phyloP scores from a whole-genome alignment of 345 rosid genomes.

The Eucalyptus shirleyi region DNA sequence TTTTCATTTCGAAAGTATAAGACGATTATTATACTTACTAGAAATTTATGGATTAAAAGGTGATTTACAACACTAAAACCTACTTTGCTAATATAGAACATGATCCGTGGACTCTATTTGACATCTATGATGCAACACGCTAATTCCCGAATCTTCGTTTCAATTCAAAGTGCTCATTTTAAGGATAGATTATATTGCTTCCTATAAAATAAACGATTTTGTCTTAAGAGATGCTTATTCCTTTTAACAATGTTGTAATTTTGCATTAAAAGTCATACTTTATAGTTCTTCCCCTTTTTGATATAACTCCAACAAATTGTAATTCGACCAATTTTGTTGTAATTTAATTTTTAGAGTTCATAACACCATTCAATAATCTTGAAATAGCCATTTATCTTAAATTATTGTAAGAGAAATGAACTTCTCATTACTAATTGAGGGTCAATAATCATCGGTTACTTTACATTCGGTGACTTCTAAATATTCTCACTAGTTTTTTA shows the following conservation, averaged over 20 bases:
- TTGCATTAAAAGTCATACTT: not conserved
- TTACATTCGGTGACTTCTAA: not conserved
- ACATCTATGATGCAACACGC: too few species aligned
- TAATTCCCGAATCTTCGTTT: too few species aligned
- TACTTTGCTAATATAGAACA: too few species aligned
- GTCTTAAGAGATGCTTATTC: not conserved
- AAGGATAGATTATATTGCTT: too few species aligned
- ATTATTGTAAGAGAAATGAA: not conserved
- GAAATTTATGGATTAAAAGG: too few species aligned
- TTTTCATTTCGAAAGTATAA: not conserved
- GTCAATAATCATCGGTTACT: not conserved
- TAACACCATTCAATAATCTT: not conserved
- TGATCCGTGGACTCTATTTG: too few species aligned
- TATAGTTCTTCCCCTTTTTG: not conserved
- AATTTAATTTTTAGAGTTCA: not conserved
- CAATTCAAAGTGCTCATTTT: too few species aligned
- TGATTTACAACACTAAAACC: too few species aligned
- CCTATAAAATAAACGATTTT: too few species aligned
- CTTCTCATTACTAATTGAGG: not conserved
- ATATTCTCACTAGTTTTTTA: not conserved
- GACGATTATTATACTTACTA: not conserved
- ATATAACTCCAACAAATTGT: not conserved
- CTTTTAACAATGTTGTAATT: not conserved
- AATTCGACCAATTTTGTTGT: not conserved
- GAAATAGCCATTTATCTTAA: not conserved